Evolutionary conservation across 2,329 filamentous ascomycete genomes (phyloP).

Genomic region (Didymella lethalis): DNA sequence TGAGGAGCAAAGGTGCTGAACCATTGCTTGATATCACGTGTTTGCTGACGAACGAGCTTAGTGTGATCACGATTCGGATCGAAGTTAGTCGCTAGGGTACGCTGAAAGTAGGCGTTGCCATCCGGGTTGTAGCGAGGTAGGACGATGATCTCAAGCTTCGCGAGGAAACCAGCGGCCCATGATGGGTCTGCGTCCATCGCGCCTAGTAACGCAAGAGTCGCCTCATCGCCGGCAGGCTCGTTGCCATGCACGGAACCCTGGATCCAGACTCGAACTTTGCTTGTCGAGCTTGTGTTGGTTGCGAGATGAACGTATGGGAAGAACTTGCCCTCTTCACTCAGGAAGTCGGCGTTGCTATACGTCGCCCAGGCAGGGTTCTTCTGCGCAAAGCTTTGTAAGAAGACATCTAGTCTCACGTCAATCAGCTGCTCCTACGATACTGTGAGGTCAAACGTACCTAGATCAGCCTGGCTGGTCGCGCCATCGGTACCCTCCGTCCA

Average conservation of each 20-base stretch:
- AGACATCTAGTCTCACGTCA: conserved; percentile 30
- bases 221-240: conserved; percentile 51
- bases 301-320: conserved; percentile 46
- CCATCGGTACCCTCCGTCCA: conserved; percentile 44
- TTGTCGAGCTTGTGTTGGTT: conserved; percentile 23
- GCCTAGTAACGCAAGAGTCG: conserved; percentile 46
- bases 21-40: conserved; percentile 45
- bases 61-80: conserved; percentile 51
- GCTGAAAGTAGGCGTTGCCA: conserved; percentile 50
- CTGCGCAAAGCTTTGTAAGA: conserved; percentile 37
- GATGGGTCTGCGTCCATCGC: conserved; percentile 44
- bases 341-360: conserved; percentile 37
- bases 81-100: conserved; percentile 47
- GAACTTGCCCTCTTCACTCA: conserved; percentile 45
- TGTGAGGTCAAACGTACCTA: conserved; percentile 26
- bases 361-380: conserved; percentile 46
- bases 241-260: conserved; percentile 51
- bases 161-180: conserved; percentile 44
- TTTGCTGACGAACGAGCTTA: conserved; percentile 48
- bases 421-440: background rate
- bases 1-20: conserved; percentile 45
- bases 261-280: conserved; percentile 49
- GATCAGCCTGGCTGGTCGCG: conserved; percentile 38
- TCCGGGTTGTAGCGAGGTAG: conserved; percentile 50
- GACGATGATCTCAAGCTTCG: conserved; percentile 46